Evolutionary conservation across 2,329 filamentous ascomycete genomes (phyloP), one percentile per base, ranked within the genome.

Genomic region (Calycina herbarum): DNA sequence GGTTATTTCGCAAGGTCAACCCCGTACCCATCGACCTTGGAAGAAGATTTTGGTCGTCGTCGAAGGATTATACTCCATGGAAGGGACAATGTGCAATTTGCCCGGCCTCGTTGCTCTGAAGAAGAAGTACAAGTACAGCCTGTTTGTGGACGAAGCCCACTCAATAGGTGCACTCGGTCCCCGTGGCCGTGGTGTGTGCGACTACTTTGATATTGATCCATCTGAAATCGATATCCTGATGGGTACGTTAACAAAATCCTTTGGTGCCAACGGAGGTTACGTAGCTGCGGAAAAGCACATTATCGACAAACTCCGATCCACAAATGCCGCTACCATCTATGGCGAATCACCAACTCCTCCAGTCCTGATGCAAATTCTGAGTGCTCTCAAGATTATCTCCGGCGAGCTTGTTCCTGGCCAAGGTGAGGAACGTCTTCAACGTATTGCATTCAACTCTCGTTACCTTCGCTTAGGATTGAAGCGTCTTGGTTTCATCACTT

Each of bases 51-150:
- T 99, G 61, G 92, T 99, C 57, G 94, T 94, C 45, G 92, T 99
- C 45, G 95, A 99, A 78, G 95, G 95, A 72, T 85, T 99, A 24
- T 99, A 99, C 83, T 98, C 94, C 0, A 99, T 99, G 95, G 95
- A 99, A 81, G 95, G 95, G 59, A 97, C 94, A 71, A 96, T 99
- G 92, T 95, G 92, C 79, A 95, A 99, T 77, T 86, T 99, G n/a
- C 95, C 95, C 1, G 92, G 92, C 67, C 83, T 99, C 61, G 81
- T 99, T 66, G 86, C 84, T 61, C 84, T 99, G 70, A 97, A 97
- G 86, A 89, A 89, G 77, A 93, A 92, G 79, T 99, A 99, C 87
- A 98, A 97, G 82, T 99, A 97, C 81, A 86, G 93, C 76, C 86
- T 99, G 2, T 99, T 96, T 75, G 85, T 99, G 67, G 95, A 99